Evolutionary conservation across 163 green algal genomes (phyloP).

Genomic region (Smithsoniella earleae): DNA sequence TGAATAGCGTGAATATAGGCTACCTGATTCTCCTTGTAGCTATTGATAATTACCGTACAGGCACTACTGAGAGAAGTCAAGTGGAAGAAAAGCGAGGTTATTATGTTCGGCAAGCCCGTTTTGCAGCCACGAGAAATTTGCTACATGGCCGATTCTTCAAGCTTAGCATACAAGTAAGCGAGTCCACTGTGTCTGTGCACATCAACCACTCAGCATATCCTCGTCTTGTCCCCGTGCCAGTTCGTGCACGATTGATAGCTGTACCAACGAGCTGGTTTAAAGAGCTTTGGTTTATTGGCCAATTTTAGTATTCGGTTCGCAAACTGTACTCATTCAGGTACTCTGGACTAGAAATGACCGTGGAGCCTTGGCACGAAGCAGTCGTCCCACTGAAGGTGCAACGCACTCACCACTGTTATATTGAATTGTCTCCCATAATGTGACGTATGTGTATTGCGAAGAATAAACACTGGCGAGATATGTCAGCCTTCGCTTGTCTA

Average conservation of each 20-base stretch:
- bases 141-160: slow-evolving; percentile 48
- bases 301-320: no score
- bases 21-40: neutral
- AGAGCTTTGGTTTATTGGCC: no score
- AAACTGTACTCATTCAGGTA: no score
- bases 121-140: slow-evolving; percentile 55
- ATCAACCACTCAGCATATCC: no score
- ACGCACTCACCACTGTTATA: neutral
- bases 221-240: no score
- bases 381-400: slow-evolving; percentile 12
- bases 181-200: no score
- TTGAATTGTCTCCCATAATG: no score
- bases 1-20: neutral
- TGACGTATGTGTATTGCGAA: no score
- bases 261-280: no score
- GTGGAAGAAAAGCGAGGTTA: slow-evolving; percentile 50
- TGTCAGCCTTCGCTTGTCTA: no score
- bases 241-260: no score
- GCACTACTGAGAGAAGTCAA: slow-evolving; percentile 30
- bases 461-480: no score
- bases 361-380: slow-evolving; percentile 36
- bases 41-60: neutral
- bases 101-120: slow-evolving; percentile 43
- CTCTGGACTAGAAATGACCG: slow-evolving; percentile 33
- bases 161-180: slow-evolving; percentile 55